Percentiles rank a stretch among this genome's conserved stretches.
Conservation (phyloP, 345 rosid species). For the Pistacia integerrima region DNA sequence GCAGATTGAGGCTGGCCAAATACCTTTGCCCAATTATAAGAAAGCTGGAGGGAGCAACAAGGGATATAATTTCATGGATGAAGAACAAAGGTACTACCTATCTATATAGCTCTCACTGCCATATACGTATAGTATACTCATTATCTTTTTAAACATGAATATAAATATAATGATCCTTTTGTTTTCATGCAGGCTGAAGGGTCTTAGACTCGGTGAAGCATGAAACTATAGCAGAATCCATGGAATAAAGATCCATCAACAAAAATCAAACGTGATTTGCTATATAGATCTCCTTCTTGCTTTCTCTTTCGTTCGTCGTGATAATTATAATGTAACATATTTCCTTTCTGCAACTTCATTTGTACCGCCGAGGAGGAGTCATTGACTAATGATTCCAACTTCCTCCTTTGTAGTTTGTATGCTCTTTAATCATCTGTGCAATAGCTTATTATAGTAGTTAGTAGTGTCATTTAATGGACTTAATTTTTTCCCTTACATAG, state of each 20-base stretch:
- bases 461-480: neutral
- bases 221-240: neutral
- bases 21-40: slow-evolving; percentile 48
- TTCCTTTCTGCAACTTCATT: neutral
- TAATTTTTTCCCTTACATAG: no score
- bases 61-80: slow-evolving; percentile 30
- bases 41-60: slow-evolving; percentile 26
- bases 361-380: neutral
- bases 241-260: slow-evolving; percentile 13
- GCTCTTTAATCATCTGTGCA: neutral
- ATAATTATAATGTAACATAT: slow-evolving; percentile 3
- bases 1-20: slow-evolving; percentile 49
- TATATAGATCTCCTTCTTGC: neutral
- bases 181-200: slow-evolving; percentile 35
- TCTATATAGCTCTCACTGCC: neutral
- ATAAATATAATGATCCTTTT: neutral
- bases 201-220: slow-evolving; percentile 37
- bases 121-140: neutral
- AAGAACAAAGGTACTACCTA: slow-evolving; percentile 29
- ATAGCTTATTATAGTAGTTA: neutral
- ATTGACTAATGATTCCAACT: neutral
- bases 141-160: neutral
- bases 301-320: neutral
- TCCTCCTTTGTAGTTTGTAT: neutral
- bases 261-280: slow-evolving; percentile 5